A percentile compares a stretch with the other conserved stretches of the same genome.
Conservation (phyloP, 805 yeast genomes). For the Nakazawaea anatomiae region DNA sequence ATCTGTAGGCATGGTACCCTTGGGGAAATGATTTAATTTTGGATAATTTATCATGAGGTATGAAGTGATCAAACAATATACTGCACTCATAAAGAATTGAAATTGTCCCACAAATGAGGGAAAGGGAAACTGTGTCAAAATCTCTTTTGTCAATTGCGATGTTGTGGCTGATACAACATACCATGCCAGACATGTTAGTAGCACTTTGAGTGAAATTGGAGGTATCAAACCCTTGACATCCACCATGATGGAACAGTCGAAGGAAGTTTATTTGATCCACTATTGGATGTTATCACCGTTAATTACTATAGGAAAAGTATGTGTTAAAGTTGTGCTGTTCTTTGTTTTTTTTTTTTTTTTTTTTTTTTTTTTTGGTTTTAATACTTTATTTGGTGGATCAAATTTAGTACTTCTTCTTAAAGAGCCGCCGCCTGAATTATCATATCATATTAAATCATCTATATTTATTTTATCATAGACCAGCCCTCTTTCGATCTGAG, state of each 20-base stretch:
- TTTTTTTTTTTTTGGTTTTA: too few relatives aligned
- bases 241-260: background rate
- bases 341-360: background rate
- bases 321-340: background rate
- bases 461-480: too few relatives aligned
- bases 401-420: too few relatives aligned
- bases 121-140: conserved; percentile 47
- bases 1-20: conserved; percentile 46
- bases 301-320: background rate
- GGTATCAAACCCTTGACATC: conserved; percentile 16
- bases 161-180: conserved; percentile 57
- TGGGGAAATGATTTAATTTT: conserved; percentile 37
- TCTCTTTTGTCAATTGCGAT: conserved; percentile 55
- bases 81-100: conserved; percentile 50
- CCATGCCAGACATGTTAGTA: conserved; percentile 49
- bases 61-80: conserved; percentile 31
- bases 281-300: background rate
- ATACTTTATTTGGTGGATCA: too few relatives aligned
- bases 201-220: conserved; percentile 30
- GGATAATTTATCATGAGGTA: conserved; percentile 27
- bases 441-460: too few relatives aligned
- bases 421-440: too few relatives aligned
- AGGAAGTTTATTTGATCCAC: background rate
- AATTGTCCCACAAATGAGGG: conserved; percentile 62
- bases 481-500: too few relatives aligned